A percentile compares a stretch with the other conserved stretches of the same genome.
phyloP scores from a whole-genome alignment of 2,329 filamentous ascomycete genomes.

The Penicillium sp. region DNA sequence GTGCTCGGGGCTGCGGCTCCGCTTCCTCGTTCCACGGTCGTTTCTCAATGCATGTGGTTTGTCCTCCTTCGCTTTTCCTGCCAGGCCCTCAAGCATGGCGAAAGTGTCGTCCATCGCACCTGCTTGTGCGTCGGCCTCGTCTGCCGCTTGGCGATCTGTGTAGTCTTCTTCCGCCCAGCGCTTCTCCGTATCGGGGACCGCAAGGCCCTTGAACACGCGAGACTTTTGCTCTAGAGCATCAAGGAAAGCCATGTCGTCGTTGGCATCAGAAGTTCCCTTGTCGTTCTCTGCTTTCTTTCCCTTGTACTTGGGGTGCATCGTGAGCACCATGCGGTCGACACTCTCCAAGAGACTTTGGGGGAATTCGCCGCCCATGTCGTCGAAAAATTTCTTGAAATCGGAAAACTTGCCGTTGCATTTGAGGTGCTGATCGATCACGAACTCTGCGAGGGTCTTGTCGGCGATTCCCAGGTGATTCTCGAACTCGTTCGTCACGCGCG shows the following conservation, averaged over 20 bases:
- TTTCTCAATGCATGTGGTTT: conserved; percentile 36
- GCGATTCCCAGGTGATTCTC: conserved; percentile 89
- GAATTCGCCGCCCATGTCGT: conserved; percentile 77
- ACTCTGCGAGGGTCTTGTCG: conserved; percentile 95
- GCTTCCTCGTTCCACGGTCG: conserved; percentile 49
- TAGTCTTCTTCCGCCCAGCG: conserved; percentile 54
- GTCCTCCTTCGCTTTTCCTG: conserved; percentile 59
- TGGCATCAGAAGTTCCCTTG: conserved; percentile 40
- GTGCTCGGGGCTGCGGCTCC: conserved; percentile 54
- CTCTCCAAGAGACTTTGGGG: conserved; percentile 85
- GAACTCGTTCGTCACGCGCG: conserved; percentile 89
- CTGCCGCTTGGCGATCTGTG: conserved; percentile 32
- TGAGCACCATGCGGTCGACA: conserved; percentile 81
- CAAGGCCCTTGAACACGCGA: conserved; percentile 84
- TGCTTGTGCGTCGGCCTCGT: conserved; percentile 44
- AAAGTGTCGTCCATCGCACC: conserved; percentile 90
- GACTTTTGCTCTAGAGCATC: conserved; percentile 67
- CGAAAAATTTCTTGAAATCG: conserved; percentile 75
- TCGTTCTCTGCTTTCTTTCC: conserved; percentile 44
- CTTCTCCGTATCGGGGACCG: conserved; percentile 75
- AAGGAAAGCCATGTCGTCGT: conserved; percentile 45
- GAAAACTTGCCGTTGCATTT: conserved; percentile 64
- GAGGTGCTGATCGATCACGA: conserved; percentile 85
- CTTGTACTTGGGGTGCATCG: conserved; percentile 90
- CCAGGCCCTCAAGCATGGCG: conserved; percentile 82